phyloP scores from a whole-genome alignment of 2,329 filamentous ascomycete species.

The Neophaeococcomyces aloes region DNA sequence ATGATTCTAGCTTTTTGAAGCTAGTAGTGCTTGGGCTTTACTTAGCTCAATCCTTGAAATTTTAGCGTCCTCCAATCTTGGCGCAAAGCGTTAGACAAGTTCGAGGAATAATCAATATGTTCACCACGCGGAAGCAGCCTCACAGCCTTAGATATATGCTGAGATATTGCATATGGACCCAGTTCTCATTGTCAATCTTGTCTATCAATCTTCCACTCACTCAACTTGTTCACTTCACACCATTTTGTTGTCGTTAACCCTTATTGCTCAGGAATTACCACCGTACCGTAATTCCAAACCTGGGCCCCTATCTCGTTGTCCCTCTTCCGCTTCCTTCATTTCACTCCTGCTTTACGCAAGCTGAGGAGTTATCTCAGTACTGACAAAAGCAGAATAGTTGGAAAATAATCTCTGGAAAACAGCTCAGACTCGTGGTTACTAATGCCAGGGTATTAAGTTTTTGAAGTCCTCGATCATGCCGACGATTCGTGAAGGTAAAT shows the following conservation, averaged over 20 bases:
- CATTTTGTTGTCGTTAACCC: neutral
- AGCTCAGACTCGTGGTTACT: slow-evolving; percentile 1
- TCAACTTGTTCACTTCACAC: slow-evolving; percentile 4
- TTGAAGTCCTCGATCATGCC: neutral
- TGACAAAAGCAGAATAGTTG: slow-evolving; percentile 1
- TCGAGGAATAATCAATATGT: too few species aligned
- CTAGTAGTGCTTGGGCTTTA: too few species aligned
- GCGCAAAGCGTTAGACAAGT: too few species aligned
- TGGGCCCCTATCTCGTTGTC: neutral
- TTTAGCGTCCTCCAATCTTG: too few species aligned
- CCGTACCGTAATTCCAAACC: neutral
- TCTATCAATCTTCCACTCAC: slow-evolving; percentile 3
- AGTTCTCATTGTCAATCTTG: neutral
- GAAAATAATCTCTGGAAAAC: neutral
- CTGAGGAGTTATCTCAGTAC: neutral
- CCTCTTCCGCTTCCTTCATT: neutral
- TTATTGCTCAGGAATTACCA: neutral
- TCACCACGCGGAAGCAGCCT: too few species aligned
- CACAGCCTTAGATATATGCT: too few species aligned
- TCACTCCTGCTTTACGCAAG: neutral
- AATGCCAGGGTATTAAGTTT: slow-evolving; percentile 7
- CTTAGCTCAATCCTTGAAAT: too few species aligned
- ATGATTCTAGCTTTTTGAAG: too few species aligned
- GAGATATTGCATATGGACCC: too few species aligned
- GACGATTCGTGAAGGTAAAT: slow-evolving; percentile 6